Base-by-base conservation (phyloP, 192 early-diverging fungal genomes). In the Coemansia sp. region DNA sequence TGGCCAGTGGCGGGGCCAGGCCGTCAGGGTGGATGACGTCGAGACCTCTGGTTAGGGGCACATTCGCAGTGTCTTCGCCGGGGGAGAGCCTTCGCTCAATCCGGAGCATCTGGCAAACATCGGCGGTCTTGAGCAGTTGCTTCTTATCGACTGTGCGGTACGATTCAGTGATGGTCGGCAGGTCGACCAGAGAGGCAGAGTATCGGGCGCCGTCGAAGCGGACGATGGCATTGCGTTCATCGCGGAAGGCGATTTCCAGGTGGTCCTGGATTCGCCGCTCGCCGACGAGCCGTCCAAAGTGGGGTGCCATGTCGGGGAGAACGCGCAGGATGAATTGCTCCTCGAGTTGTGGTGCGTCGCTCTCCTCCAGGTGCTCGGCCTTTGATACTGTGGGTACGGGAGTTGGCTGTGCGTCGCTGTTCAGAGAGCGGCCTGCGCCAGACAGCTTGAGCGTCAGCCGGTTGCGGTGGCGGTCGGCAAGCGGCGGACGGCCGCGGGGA, bases 41-140 rank as follows among this genome's bases (percentile, higher is more conserved):
- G n/a, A 76, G 21, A 0, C 74, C 74, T 1, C 74, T 48, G 0
- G 74, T 68, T 60, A 70, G 50, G 10, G 58, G 60, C 4, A 41
- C 14, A 17, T 43, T 29, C 12, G 39, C 34, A 14, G 27, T 26
- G 40, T 37, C 57, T 9, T 58, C 44, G 3, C 4, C 24, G 26
- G n/a, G 2, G 0, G 50, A 27, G 9, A 69, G 21, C 12, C 34
- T 41, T 2, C 63, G 64, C 36, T 77, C 68, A 3, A 78, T 29
- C 4, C 67, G 11, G 32, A 78, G 44, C 68, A 78, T 78, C 54
- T 78, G 75, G 53, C 75, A 78, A 15, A 78, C 50, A 48, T 78
- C 75, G 4, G 75, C 75, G 0, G 69, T 78, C 56, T 78, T 78
- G 18, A 72, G 55, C 58, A 78, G 12, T 36, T 78, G 75, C 44